Evolutionary conservation across 1,284 basidiomycete species (phyloP).

Genomic region (Ganoderma resinaceum): DNA sequence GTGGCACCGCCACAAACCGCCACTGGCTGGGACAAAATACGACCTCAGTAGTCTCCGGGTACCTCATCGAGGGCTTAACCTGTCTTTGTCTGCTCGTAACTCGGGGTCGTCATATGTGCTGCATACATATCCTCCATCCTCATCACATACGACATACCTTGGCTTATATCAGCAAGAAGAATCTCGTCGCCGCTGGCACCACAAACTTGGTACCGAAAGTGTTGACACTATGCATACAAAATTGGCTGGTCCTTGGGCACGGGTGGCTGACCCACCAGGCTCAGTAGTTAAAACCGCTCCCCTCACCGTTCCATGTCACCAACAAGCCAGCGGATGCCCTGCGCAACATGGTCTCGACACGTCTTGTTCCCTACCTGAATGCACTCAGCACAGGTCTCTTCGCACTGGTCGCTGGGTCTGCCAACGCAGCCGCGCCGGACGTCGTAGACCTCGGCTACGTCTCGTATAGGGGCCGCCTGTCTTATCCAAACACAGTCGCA

Average conservation of each 20-base stretch:
- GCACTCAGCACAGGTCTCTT: background rate
- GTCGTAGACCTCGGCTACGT: conserved; percentile 42
- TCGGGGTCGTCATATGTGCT: conserved; percentile 16
- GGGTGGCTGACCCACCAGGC: background rate
- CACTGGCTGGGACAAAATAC: no score
- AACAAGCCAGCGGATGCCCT: background rate
- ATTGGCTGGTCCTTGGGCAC: background rate
- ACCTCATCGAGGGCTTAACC: conserved; percentile 16
- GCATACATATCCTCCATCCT: background rate
- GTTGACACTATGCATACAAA: background rate
- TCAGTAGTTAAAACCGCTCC: background rate
- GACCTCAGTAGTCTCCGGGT: no score
- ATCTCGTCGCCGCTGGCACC: no score
- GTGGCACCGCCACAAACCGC: no score
- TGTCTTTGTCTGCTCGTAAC: conserved; percentile 16
- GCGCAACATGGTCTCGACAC: conserved; percentile 8
- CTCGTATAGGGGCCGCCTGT: conserved; percentile 55
- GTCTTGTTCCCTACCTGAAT: conserved; percentile 3
- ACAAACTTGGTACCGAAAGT: background rate
- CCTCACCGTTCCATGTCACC: background rate
- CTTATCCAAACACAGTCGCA: conserved; percentile 59
- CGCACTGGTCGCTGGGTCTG: background rate
- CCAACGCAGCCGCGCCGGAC: conserved; percentile 4
- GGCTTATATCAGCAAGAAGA: background rate
- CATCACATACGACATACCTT: background rate